Conservation (phyloP, 768 basidiomycete genomes). For the Antrodiella citrinella region DNA sequence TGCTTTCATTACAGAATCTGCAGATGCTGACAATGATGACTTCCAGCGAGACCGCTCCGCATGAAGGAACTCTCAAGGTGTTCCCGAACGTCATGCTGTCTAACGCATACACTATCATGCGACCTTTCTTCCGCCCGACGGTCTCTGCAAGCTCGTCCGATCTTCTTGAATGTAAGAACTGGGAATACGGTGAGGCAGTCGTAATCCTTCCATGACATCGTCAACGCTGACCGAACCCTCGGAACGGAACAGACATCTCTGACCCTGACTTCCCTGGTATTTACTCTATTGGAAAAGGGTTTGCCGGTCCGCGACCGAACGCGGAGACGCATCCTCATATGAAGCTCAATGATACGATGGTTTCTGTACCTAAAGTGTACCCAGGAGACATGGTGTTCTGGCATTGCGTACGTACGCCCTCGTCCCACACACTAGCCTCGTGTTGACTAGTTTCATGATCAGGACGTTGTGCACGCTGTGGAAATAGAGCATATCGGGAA, state of each 20-base stretch:
- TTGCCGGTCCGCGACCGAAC: constrained; percentile 38
- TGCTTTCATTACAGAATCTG: background rate
- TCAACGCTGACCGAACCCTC: too few species aligned
- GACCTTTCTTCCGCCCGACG: constrained; percentile 63
- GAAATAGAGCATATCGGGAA: constrained; percentile 44
- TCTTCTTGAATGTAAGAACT: constrained; percentile 16
- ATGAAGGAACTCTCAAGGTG: constrained; percentile 60
- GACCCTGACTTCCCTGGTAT: constrained; percentile 26
- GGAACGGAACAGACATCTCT: constrained; percentile 17
- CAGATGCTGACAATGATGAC: background rate
- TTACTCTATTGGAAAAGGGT: constrained; percentile 21
- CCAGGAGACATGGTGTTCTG: constrained; percentile 79
- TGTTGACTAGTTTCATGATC: constrained; percentile 1
- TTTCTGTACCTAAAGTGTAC: constrained; percentile 57
- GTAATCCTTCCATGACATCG: too few species aligned
- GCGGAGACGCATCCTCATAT: constrained; percentile 60
- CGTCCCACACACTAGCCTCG: too few species aligned
- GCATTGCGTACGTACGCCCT: constrained; percentile 42
- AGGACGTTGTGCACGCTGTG: constrained; percentile 41
- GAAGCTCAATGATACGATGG: constrained; percentile 55
- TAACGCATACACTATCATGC: constrained; percentile 64
- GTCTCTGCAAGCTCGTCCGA: constrained; percentile 27
- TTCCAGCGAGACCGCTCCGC: constrained; percentile 53
- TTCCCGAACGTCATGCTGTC: constrained; percentile 60
- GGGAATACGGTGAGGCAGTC: constrained; percentile 14